Evolutionary conservation across 2,329 filamentous ascomycete species (phyloP).

Genomic region (Cladosporium sp.): DNA sequence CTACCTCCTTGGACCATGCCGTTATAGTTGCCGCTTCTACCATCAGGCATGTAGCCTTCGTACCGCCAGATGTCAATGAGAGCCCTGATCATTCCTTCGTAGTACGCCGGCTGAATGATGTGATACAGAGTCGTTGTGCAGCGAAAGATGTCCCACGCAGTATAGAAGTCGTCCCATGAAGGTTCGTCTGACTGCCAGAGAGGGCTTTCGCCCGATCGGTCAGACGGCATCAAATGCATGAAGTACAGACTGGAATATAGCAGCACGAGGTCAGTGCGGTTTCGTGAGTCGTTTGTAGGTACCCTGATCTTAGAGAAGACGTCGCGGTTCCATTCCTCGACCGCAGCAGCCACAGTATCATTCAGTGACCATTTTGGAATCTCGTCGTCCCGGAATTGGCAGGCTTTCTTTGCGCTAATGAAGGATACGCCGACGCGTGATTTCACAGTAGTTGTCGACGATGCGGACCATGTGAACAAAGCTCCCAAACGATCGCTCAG

Average conservation of each 20-base stretch:
- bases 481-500: conserved; percentile 52
- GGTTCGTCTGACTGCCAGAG: conserved; percentile 64
- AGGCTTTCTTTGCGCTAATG: conserved; percentile 63
- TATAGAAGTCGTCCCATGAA: conserved; percentile 72
- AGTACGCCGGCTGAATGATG: conserved; percentile 61
- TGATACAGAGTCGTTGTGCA: conserved; percentile 67
- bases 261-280: conserved; percentile 55
- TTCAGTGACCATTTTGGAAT: conserved; percentile 47
- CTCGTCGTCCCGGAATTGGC: conserved; percentile 57
- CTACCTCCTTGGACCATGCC: conserved; percentile 37
- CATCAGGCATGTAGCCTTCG: conserved; percentile 40
- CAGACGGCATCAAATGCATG: conserved; percentile 68
- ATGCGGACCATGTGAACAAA: conserved; percentile 49
- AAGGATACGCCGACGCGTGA: conserved; percentile 67
- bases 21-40: conserved; percentile 37
- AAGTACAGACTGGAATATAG: conserved; percentile 70
- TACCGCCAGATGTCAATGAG: conserved; percentile 66
- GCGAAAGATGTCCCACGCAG: conserved; percentile 66
- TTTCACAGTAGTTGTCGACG: conserved; percentile 40
- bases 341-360: conserved; percentile 34
- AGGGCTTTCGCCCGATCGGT: conserved; percentile 71
- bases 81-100: conserved; percentile 66
- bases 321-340: conserved; percentile 61
- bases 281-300: conserved; percentile 55
- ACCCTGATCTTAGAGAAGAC: conserved; percentile 63